Conservation (phyloP, 306 rosid genomes). For the Sophora flavescens region DNA sequence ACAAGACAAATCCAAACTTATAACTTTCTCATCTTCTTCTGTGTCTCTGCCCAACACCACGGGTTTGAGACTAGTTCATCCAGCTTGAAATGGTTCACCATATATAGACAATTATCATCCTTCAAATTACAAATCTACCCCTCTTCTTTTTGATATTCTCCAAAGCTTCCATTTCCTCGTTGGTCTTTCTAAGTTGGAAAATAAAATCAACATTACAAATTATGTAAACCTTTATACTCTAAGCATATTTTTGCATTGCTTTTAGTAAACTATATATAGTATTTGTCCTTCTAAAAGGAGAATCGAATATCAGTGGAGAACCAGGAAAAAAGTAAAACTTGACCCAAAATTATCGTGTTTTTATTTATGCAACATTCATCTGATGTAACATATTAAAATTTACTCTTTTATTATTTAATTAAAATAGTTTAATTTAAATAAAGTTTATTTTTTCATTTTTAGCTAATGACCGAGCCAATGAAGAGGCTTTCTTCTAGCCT, state of each 20-base stretch:
- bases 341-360: neutral
- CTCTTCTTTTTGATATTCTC: constrained; percentile 19
- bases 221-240: neutral
- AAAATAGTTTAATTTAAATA: neutral
- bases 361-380: neutral
- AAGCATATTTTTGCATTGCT: neutral
- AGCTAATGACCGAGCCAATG: neutral
- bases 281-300: neutral
- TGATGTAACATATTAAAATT: neutral
- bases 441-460: neutral
- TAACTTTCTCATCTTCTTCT: constrained; percentile 22
- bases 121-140: constrained; percentile 42
- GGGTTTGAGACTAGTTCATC: constrained; percentile 42
- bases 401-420: neutral
- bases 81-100: constrained; percentile 6
- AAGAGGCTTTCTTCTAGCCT: too few species aligned
- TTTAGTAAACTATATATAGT: neutral
- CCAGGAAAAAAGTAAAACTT: neutral
- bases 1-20: constrained; percentile 46
- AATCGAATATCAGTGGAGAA: neutral
- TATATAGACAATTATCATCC: constrained; percentile 29
- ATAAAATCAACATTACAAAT: too few species aligned
- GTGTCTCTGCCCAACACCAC: constrained; percentile 27
- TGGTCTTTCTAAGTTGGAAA: neutral
- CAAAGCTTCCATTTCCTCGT: neutral